Percentiles rank a stretch among this genome's conserved stretches.
Evolutionary conservation across 1,139 yeast species (phyloP).

Genomic region (Yamadazyma kanchanaburiensis): DNA sequence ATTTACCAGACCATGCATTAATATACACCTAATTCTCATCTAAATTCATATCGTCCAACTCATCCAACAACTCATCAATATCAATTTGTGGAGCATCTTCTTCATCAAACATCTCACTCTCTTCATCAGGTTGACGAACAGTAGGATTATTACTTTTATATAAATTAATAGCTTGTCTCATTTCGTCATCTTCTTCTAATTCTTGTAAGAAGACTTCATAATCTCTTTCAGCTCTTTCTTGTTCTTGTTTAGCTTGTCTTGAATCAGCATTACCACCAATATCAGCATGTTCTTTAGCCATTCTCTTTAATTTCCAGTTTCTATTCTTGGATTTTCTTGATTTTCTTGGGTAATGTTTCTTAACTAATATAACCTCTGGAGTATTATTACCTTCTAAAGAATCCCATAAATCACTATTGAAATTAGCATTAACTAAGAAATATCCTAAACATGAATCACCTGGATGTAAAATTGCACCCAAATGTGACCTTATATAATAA

Average conservation of each 20-base stretch:
- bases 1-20: no score
- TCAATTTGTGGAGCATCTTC: slow-evolving; percentile 76
- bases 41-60: slow-evolving; percentile 86
- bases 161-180: slow-evolving; percentile 85
- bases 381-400: slow-evolving; percentile 54
- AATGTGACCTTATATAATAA: slow-evolving; percentile 79
- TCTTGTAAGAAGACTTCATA: slow-evolving; percentile 95
- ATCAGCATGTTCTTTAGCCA: slow-evolving; percentile 93
- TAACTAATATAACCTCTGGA: slow-evolving; percentile 91
- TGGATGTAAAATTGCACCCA: slow-evolving; percentile 92
- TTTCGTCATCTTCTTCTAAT: slow-evolving; percentile 93
- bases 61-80: slow-evolving; percentile 84
- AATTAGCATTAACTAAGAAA: slow-evolving; percentile 76
- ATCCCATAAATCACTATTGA: slow-evolving; percentile 85
- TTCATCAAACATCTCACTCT: slow-evolving; percentile 49
- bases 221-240: slow-evolving; percentile 90
- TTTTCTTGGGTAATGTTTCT: slow-evolving; percentile 86
- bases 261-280: slow-evolving; percentile 76
- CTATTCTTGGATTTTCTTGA: slow-evolving; percentile 74
- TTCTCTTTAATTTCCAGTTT: slow-evolving; percentile 94
- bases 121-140: slow-evolving; percentile 36
- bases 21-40: slow-evolving; percentile 42
- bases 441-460: slow-evolving; percentile 96
- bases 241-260: slow-evolving; percentile 81
- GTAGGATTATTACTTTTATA: slow-evolving; percentile 60